These are phyloP conservation scores for Skeletonema menzelii DNA, from an alignment of 108 stramenopile species.

Conservation along the genomic window DNA sequence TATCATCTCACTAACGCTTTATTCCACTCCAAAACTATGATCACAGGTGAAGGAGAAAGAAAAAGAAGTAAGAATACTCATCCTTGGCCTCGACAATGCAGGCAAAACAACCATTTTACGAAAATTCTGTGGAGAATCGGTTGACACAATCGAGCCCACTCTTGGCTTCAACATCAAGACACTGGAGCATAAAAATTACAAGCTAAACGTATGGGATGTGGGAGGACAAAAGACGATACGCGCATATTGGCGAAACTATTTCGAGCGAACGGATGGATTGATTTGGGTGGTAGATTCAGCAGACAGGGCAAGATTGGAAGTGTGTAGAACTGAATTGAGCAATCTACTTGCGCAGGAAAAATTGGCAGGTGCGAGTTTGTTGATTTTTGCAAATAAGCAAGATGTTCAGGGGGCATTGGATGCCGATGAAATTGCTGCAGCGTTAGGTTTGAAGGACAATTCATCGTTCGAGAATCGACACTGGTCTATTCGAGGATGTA, in stretches of 20 bases:
- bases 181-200: conserved; percentile 82
- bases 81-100: conserved; percentile 96
- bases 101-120: conserved; percentile 94
- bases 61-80: conserved; percentile 94
- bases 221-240: conserved; percentile 99
- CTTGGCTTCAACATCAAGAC: conserved; percentile 99
- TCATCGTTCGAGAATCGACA: conserved; percentile 76
- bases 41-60: conserved; percentile 95
- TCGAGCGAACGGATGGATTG: conserved; percentile 97
- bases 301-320: conserved; percentile 82
- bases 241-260: conserved; percentile 99
- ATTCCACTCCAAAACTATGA: neutral
- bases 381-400: conserved; percentile 99
- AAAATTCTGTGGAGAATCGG: conserved; percentile 93
- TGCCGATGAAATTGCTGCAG: conserved; percentile 72
- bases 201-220: conserved; percentile 95
- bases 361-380: conserved; percentile 93
- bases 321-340: conserved; percentile 86
- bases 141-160: conserved; percentile 94
- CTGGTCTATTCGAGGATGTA: conserved; percentile 89
- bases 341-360: conserved; percentile 93
- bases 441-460: conserved; percentile 72
- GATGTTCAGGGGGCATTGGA: conserved; percentile 88
- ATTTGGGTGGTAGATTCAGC: conserved; percentile 98
- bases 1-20: neutral